These are phyloP conservation scores for Botrytis elliptica DNA, from an alignment of 2,329 filamentous ascomycete species.

Conservation along the genomic window DNA sequence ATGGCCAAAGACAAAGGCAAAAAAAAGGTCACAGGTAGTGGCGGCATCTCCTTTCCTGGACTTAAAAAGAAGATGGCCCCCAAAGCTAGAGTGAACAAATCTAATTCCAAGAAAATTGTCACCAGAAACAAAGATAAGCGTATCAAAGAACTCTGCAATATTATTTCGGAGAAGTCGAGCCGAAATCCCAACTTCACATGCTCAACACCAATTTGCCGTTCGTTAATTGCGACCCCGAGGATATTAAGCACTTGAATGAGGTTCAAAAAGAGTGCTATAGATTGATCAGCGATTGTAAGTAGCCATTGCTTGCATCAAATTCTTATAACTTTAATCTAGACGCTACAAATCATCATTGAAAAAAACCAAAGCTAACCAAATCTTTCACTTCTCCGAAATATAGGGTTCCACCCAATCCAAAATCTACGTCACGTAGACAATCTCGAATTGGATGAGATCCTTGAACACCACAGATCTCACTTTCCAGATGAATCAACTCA, in stretches of 20 bases:
- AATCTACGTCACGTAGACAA: neutral
- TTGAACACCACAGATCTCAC: neutral
- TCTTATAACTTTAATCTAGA: neutral
- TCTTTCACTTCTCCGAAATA: neutral
- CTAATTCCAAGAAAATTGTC: neutral
- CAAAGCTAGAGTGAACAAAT: neutral
- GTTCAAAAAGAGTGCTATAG: neutral
- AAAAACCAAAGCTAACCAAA: neutral
- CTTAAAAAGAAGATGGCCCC: neutral
- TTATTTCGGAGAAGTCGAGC: neutral
- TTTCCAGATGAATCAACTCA: neutral
- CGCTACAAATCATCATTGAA: neutral
- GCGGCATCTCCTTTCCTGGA: neutral
- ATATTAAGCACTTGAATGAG: neutral
- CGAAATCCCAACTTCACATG: neutral
- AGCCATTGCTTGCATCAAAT: rapidly evolving
- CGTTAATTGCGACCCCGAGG: neutral
- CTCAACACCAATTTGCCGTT: neutral
- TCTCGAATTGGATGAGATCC: neutral
- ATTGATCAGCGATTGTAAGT: neutral
- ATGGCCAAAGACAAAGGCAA: neutral
- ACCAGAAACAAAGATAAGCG: neutral
- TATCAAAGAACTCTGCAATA: neutral
- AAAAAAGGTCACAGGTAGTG: neutral
- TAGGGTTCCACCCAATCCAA: neutral